Percentiles rank a stretch among this genome's conserved stretches.
Evolutionary conservation across 257 asterid genomes (phyloP).

Genomic region (Nicotiana attenuata): DNA sequence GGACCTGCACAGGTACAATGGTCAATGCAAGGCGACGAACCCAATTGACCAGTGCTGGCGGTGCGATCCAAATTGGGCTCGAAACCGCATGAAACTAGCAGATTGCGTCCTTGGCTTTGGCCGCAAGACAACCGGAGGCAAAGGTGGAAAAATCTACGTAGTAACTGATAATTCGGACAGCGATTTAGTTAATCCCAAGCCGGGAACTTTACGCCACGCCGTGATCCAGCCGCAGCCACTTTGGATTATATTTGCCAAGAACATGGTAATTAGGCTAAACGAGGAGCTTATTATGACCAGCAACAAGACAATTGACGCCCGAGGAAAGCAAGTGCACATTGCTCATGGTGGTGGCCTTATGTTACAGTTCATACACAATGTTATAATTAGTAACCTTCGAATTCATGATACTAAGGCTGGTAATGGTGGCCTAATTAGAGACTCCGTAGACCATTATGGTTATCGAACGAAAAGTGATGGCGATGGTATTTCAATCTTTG

Average conservation of each 20-base stretch:
- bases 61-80: conserved; percentile 40
- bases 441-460: conserved; percentile 38
- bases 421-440: conserved; percentile 51
- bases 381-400: conserved; percentile 41
- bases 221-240: conserved; percentile 47
- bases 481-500: conserved; percentile 48
- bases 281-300: conserved; percentile 54
- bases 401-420: conserved; percentile 37
- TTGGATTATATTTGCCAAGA: conserved; percentile 40
- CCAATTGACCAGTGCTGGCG: conserved; percentile 67
- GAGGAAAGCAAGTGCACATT: conserved; percentile 51
- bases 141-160: conserved; percentile 40
- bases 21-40: conserved; percentile 50
- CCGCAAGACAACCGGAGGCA: conserved; percentile 45
- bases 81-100: conserved; percentile 28
- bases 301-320: conserved; percentile 61
- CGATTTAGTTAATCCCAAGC: conserved; percentile 45
- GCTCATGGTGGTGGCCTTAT: conserved; percentile 47
- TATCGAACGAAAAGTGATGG: conserved; percentile 40
- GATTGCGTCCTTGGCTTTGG: conserved; percentile 61
- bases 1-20: conserved; percentile 11
- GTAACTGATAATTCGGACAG: conserved; percentile 49
- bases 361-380: conserved; percentile 37
- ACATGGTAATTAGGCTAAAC: conserved; percentile 36
- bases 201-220: conserved; percentile 49